A percentile compares a stretch with the other conserved stretches of the same genome.
Conservation (phyloP, 1,284 basidiomycete species). For the Naganishia sp. region DNA sequence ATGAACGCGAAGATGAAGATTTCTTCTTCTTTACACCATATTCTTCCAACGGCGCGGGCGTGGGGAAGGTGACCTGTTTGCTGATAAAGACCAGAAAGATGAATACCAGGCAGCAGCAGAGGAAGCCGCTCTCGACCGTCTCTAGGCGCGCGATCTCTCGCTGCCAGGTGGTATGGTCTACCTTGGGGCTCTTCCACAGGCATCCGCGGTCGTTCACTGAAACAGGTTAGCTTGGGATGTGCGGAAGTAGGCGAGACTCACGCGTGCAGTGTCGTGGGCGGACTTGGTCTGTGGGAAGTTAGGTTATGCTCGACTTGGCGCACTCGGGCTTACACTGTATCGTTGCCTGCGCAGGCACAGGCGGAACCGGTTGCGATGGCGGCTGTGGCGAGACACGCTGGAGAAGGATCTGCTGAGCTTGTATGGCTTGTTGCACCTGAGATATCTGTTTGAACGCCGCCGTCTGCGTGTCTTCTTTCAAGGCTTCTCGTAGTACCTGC, state of each 20-base stretch:
- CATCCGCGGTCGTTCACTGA: constrained; percentile 22
- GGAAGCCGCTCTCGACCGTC: constrained; percentile 14
- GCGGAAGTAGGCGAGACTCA: not conserved
- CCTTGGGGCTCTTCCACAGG: constrained; percentile 13
- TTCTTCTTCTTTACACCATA: constrained; percentile 20
- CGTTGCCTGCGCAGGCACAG: not conserved
- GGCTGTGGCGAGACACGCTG: not conserved
- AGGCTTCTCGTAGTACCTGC: constrained; percentile 9
- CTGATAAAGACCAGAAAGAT: constrained; percentile 15
- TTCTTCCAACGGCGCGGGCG: constrained; percentile 14
- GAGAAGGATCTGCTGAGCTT: constrained; percentile 1
- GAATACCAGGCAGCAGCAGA: constrained; percentile 27
- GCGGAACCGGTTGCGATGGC: not conserved
- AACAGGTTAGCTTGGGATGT: not conserved
- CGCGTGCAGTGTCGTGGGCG: not conserved
- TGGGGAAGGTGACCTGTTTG: constrained; percentile 15
- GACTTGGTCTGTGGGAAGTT: not conserved
- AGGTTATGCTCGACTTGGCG: not conserved
- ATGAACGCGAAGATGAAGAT: not conserved
- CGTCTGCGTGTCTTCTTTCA: constrained; percentile 23
- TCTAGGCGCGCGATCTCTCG: constrained; percentile 18
- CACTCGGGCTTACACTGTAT: not conserved
- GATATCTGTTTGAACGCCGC: constrained; percentile 21
- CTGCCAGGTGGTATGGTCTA: constrained; percentile 8
- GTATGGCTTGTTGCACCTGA: constrained; percentile 1